Base-by-base conservation (phyloP, 352 stramenopile species). In the Phytophthora sp. region DNA sequence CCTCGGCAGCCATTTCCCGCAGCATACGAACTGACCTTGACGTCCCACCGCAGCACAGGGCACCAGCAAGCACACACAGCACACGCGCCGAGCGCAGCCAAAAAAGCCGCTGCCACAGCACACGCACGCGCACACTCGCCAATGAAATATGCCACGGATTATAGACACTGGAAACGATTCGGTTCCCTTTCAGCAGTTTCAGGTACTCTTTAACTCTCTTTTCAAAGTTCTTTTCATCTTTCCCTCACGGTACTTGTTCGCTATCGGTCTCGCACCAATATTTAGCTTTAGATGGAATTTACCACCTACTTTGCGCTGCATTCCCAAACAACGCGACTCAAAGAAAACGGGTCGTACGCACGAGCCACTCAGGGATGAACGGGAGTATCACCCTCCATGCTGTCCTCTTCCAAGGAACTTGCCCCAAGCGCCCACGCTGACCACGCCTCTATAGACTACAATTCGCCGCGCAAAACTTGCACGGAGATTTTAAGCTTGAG, bases 251-350 rank as follows among this genome's bases (percentile, higher is more conserved):
- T 90, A 89, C 74, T 91, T 91, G 76, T 93, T 76, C 72, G 72
- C 80, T 89, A 94, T 91, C 76, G 74, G 82, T 94, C 79, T 92
- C 76, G 74, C 77, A 90, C 79, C 72, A 77, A 87, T 91, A 92
- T 94, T 92, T 89, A 92, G 81, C 80, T 85, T 92, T 92, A 89
- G 82, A 92, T 92, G 79, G 77, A 90, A 92, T 89, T 92, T 93
- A 90, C 82, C 80, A 28, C 32, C 80, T 58, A 76, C 73, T 88
- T 89, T 74, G 77, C 87, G 75, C 76, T 89, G 73, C 82, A 94
- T 88, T 91, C 80, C 77, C 82, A 92, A 94, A 79, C 82, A 90
- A 91, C 77, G 79, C 80, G 78, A 91, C 82, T 92, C 77, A 68
- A 89, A 68, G 75, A 88, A 83, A 69, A 72, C 75, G 68, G 66